Percentiles rank a stretch among this genome's conserved stretches.
phyloP scores from a whole-genome alignment of 2,329 filamentous ascomycete species.

The Cladobotryum mycophilum region DNA sequence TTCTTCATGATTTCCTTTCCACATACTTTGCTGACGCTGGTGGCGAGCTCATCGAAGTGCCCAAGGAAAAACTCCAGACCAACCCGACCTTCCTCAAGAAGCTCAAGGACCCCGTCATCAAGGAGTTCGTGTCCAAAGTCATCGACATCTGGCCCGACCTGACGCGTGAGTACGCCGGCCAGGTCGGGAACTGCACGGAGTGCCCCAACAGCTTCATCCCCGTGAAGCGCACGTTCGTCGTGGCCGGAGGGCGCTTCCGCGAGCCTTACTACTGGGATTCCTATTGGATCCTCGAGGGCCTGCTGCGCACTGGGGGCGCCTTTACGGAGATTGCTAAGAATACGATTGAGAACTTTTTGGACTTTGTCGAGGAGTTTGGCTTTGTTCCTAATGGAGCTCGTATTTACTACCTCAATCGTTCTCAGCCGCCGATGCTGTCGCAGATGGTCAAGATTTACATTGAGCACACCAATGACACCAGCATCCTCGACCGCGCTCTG shows the following conservation, averaged over 20 bases:
- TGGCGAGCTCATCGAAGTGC: conserved; percentile 53
- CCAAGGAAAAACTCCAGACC: conserved; percentile 44
- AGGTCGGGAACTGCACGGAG: conserved; percentile 46
- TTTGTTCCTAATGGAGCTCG: conserved; percentile 65
- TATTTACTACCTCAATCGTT: conserved; percentile 61
- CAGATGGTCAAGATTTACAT: conserved; percentile 62
- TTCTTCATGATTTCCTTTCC: conserved; percentile 55
- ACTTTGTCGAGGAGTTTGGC: conserved; percentile 57
- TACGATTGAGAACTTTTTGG: conserved; percentile 64
- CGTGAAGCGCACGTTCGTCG: conserved; percentile 61
- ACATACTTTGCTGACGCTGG: conserved; percentile 59
- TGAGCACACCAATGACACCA: conserved; percentile 57
- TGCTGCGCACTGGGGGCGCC: conserved; percentile 57
- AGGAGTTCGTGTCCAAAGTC: conserved; percentile 56
- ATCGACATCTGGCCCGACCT: conserved; percentile 65
- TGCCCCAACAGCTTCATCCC: conserved; percentile 62
- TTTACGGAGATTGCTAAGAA: conserved; percentile 59
- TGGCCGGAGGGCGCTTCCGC: conserved; percentile 64
- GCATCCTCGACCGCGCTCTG: conserved; percentile 52
- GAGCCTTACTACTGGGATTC: conserved; percentile 69
- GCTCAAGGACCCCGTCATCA: conserved; percentile 51
- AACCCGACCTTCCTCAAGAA: conserved; percentile 52
- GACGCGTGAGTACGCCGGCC: conserved; percentile 51
- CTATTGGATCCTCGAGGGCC: conserved; percentile 61
- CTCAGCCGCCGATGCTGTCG: conserved; percentile 59